phyloP scores from a whole-genome alignment of 306 rosid species.

The Glycine latifolia region DNA sequence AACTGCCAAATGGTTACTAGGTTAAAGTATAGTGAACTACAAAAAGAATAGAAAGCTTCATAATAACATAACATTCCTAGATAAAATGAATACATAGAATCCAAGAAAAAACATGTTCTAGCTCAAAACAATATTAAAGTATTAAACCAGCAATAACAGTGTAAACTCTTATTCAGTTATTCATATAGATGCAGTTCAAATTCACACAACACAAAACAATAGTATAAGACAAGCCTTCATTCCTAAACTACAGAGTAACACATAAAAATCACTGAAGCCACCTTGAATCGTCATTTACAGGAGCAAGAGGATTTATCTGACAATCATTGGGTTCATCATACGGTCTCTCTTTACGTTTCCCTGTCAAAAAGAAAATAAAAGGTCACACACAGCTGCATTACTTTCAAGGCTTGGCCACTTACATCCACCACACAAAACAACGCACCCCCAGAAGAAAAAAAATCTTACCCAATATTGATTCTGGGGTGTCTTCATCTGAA shows the following conservation, averaged over 20 bases:
- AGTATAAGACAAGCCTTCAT: background rate
- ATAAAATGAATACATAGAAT: background rate
- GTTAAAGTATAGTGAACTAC: constrained; percentile 33
- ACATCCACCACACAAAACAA: background rate
- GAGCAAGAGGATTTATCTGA: constrained; percentile 69
- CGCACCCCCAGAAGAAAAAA: constrained; percentile 19
- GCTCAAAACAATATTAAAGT: background rate
- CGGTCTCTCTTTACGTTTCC: constrained; percentile 81
- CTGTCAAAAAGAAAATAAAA: constrained; percentile 46
- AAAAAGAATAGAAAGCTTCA: constrained; percentile 30
- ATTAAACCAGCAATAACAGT: constrained; percentile 14
- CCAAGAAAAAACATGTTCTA: constrained; percentile 11
- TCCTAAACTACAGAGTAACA: background rate
- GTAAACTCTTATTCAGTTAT: background rate
- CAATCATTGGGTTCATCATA: constrained; percentile 57
- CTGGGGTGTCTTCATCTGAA: constrained; percentile 47
- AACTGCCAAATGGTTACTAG: constrained; percentile 67
- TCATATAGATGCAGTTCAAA: constrained; percentile 1
- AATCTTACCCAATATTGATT: constrained; percentile 66
- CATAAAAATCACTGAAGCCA: constrained; percentile 44
- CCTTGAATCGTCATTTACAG: constrained; percentile 81
- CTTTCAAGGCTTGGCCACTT: constrained; percentile 1
- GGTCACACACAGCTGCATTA: constrained; percentile 1
- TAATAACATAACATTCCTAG: background rate
- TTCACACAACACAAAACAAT: background rate